Evolutionary conservation across 2,329 filamentous ascomycete species (phyloP).

Genomic region (Acrodontium crateriforme): DNA sequence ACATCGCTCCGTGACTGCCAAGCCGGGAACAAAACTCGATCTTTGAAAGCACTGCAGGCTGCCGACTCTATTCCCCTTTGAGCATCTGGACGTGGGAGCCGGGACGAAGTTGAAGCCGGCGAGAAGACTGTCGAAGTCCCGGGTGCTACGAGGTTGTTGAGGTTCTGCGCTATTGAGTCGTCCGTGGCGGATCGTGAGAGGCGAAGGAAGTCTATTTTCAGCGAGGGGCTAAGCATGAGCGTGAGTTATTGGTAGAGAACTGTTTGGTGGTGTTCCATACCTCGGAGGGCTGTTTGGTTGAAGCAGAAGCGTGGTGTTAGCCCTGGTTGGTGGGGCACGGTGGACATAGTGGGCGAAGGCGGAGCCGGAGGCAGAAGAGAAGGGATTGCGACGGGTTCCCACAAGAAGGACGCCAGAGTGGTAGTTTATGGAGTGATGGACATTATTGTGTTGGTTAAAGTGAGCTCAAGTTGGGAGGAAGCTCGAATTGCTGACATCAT

Average conservation of each 20-base stretch:
- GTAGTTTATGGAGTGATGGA: too few species aligned
- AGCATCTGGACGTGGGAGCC: conserved; percentile 37
- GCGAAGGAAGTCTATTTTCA: conserved; percentile 66
- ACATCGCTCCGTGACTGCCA: conserved; percentile 78
- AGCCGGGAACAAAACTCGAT: conserved; percentile 67
- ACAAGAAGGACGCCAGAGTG: conserved; percentile 18
- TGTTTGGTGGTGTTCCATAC: conserved; percentile 24
- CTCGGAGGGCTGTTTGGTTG: conserved; percentile 36
- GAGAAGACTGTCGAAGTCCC: conserved; percentile 55
- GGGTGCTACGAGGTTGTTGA: conserved; percentile 78
- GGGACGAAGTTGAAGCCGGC: conserved; percentile 57
- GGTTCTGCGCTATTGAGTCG: conserved; percentile 83
- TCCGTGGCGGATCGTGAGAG: conserved; percentile 74
- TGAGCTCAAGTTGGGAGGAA: too few species aligned
- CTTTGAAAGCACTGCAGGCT: conserved; percentile 59
- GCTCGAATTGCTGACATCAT: too few species aligned
- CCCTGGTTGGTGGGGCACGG: conserved; percentile 24
- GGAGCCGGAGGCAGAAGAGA: conserved; percentile 3
- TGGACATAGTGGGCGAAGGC: conserved; percentile 24
- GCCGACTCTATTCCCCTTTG: conserved; percentile 42
- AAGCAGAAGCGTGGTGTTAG: conserved; percentile 39
- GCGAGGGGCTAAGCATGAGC: conserved; percentile 10
- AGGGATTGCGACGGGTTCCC: conserved; percentile 11
- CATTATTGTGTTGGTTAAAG: too few species aligned
- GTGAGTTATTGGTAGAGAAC: neutral